phyloP scores from a whole-genome alignment of 2,329 filamentous ascomycete species.

The Colletotrichum musicola region DNA sequence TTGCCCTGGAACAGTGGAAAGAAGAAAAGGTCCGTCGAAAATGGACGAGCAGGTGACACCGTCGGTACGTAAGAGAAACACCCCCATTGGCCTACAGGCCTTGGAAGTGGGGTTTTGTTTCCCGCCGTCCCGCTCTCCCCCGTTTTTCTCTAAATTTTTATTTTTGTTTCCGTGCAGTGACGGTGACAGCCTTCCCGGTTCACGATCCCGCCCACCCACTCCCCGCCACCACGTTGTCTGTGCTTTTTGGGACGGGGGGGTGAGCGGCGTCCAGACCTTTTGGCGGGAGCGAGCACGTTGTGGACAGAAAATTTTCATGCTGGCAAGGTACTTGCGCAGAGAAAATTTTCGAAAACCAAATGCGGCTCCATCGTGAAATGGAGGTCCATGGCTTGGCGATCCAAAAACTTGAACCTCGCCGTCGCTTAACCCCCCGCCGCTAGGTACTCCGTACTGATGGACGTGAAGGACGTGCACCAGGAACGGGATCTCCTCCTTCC shows the following conservation, averaged over 20 bases:
- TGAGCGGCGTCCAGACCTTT: slow-evolving; percentile 18
- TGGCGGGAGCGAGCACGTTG: neutral
- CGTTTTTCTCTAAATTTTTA: slow-evolving; percentile 5
- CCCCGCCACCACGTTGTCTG: slow-evolving; percentile 5
- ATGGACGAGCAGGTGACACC: slow-evolving; percentile 22
- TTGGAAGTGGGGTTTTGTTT: slow-evolving; percentile 34
- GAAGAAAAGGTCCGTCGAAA: slow-evolving; percentile 3
- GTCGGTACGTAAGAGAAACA: slow-evolving; percentile 35
- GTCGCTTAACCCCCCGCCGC: no score
- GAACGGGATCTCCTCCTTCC: neutral
- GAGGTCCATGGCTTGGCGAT: slow-evolving; percentile 10
- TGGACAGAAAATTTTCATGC: slow-evolving; percentile 3
- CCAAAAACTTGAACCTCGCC: neutral
- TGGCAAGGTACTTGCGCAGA: no score
- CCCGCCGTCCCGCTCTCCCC: slow-evolving; percentile 16
- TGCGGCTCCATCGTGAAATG: slow-evolving; percentile 19
- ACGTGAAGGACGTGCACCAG: slow-evolving; percentile 2
- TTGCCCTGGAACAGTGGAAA: neutral
- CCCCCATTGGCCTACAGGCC: slow-evolving; percentile 20
- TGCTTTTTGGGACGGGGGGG: neutral
- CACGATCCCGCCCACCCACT: no score
- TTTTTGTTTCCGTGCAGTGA: neutral
- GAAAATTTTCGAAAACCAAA: neutral
- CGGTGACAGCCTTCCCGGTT: neutral
- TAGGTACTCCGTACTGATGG: neutral